Conservation (phyloP, 345 rosid species). For the Brassica napus region Da-Ae NC_063437.1:22013501-22014000, state of each 20-base stretch:
- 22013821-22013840: neutral
- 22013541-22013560: conserved; percentile 83
- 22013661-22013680: neutral
- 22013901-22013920: neutral
- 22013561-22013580: neutral
- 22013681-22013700: neutral
- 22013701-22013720: neutral
- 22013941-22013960: neutral
- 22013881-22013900: neutral
- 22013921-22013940: neutral
- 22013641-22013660: neutral
- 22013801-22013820: neutral
- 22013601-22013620: neutral
- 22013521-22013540: conserved; percentile 96
- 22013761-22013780: neutral
- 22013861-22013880: neutral
- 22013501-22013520: conserved; percentile 75
- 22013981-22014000: neutral
- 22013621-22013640: neutral
- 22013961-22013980: neutral
- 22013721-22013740: neutral
- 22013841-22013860: neutral
- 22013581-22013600: neutral
- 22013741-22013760: neutral
- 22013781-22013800: neutral